These are phyloP conservation scores for Nicotiana obtusifolia DNA, from an alignment of 257 asterid genomes.

Conservation along the genomic window DNA sequence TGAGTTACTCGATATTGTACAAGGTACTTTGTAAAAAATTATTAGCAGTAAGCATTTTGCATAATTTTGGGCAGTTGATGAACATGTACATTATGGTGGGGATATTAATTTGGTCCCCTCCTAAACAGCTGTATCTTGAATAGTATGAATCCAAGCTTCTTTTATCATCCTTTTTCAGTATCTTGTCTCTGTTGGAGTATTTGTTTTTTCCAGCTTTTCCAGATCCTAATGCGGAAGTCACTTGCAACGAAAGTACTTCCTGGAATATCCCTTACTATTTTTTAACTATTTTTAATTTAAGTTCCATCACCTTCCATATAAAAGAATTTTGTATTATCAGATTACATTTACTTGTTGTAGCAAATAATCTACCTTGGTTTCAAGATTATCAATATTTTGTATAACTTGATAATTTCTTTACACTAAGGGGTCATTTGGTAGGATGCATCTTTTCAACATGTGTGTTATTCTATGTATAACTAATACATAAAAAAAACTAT, in stretches of 20 bases:
- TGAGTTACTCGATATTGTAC: background rate
- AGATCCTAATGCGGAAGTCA: background rate
- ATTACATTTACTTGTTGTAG: no score
- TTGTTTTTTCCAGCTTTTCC: background rate
- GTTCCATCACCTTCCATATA: no score
- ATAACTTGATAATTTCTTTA: no score
- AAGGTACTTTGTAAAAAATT: background rate
- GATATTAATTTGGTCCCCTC: background rate
- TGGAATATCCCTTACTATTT: background rate
- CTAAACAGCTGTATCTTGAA: background rate
- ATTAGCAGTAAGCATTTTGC: background rate
- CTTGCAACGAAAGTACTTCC: background rate
- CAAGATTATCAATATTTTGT: no score
- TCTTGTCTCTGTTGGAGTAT: background rate
- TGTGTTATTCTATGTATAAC: no score
- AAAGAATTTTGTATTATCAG: no score
- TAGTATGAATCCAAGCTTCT: background rate
- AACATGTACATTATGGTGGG: background rate
- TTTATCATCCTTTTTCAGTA: background rate
- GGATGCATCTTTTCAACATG: no score
- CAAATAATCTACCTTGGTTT: no score
- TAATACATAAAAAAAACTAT: no score
- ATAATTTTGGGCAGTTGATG: background rate
- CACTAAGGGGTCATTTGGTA: no score
- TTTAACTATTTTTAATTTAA: background rate